Evolutionary conservation across 805 yeast genomes (phyloP).

Genomic region (Wickerhamiella cacticola): DNA sequence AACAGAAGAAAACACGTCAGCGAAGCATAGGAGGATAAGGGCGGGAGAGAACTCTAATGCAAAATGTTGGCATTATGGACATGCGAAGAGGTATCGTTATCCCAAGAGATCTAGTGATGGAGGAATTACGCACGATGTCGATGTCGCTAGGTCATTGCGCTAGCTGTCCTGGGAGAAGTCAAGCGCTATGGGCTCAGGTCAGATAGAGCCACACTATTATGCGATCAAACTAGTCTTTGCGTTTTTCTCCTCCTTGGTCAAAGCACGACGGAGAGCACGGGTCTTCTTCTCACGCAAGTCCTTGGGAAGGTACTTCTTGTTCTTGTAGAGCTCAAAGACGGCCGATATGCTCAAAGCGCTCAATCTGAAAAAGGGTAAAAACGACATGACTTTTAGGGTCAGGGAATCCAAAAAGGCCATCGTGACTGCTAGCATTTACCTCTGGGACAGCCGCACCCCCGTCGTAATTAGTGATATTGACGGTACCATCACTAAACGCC

Average conservation of each 20-base stretch:
- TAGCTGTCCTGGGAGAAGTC: too few relatives aligned
- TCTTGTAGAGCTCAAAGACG: constrained; percentile 89
- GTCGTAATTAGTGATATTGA: constrained; percentile 95
- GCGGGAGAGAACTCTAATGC: too few relatives aligned
- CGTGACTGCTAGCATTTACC: constrained; percentile 56
- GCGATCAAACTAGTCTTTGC: too few relatives aligned
- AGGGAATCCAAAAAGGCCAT: constrained; percentile 65
- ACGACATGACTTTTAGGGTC: constrained; percentile 65
- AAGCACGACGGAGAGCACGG: constrained; percentile 97
- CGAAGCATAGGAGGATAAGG: too few relatives aligned
- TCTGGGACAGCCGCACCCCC: constrained; percentile 77
- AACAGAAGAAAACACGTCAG: too few relatives aligned
- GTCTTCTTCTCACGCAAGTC: constrained; percentile 99
- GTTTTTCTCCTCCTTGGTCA: constrained; percentile 76
- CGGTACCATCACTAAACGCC: constrained; percentile 93
- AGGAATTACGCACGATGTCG: too few relatives aligned
- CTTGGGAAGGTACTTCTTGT: constrained; percentile 81
- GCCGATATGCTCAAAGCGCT: constrained; percentile 74
- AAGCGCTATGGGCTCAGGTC: too few relatives aligned
- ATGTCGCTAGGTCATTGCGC: too few relatives aligned
- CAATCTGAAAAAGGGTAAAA: constrained; percentile 65
- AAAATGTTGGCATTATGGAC: too few relatives aligned
- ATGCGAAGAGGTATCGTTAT: too few relatives aligned
- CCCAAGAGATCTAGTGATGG: too few relatives aligned
- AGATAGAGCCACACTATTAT: too few relatives aligned